These are phyloP conservation scores for Iris macrosiphon DNA, from an alignment of 106 monocot genomes.

Conservation along the genomic window DNA sequence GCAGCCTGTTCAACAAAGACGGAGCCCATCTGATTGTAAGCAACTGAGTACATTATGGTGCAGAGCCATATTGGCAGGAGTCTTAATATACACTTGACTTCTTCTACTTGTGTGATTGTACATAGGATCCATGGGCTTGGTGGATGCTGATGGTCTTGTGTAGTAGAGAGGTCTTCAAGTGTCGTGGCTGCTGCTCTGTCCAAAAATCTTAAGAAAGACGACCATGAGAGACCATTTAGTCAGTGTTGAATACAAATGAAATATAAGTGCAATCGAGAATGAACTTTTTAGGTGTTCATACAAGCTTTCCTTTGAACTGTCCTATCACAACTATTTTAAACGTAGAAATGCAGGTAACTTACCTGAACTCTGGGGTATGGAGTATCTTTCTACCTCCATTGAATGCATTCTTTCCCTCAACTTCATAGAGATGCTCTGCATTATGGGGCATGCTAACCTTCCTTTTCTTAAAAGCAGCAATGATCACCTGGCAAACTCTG, in stretches of 20 bases:
- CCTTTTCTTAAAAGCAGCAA: slow-evolving; percentile 41
- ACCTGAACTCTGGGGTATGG: slow-evolving; percentile 53
- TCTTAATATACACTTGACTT: slow-evolving; percentile 50
- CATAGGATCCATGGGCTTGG: slow-evolving; percentile 32
- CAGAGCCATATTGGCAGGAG: slow-evolving; percentile 54
- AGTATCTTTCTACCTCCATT: slow-evolving; percentile 52
- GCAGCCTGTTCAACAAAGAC: slow-evolving; percentile 44
- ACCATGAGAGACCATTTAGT: background rate
- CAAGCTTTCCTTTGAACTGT: background rate
- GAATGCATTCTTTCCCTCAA: slow-evolving; percentile 14
- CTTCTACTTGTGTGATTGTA: slow-evolving; percentile 61
- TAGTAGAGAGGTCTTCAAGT: background rate
- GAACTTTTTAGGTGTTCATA: background rate
- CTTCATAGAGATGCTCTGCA: slow-evolving; percentile 29
- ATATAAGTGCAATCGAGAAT: background rate
- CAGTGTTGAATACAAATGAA: background rate
- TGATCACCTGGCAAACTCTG: slow-evolving; percentile 39
- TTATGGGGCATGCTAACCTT: slow-evolving; percentile 7
- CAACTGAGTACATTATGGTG: slow-evolving; percentile 40
- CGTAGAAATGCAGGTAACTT: too few species aligned
- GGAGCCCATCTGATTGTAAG: slow-evolving; percentile 42
- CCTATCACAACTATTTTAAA: too few species aligned
- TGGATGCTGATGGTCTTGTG: background rate
- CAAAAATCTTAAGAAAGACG: slow-evolving; percentile 25
- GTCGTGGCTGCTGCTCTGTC: slow-evolving; percentile 39